phyloP scores from a whole-genome alignment of 106 monocot genomes.

The Amphibolis antarctica region DNA sequence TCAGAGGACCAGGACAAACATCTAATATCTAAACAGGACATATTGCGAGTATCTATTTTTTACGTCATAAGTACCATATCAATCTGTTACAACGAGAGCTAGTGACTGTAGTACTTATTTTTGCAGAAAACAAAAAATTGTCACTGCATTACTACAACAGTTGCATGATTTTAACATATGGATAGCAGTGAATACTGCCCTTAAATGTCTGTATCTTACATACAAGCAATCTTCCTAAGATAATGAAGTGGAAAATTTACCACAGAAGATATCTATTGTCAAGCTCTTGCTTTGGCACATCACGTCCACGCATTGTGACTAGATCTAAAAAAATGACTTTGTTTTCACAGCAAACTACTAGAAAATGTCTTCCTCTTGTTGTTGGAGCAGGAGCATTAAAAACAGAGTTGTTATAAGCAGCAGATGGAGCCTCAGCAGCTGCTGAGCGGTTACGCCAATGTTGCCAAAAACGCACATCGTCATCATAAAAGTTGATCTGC shows the following conservation, averaged over 20 bases:
- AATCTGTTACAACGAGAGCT: too few species aligned
- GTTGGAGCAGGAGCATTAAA: conserved; percentile 71
- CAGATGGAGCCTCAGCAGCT: conserved; percentile 73
- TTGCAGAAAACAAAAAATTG: too few species aligned
- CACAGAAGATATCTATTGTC: conserved; percentile 95
- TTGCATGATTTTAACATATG: not conserved
- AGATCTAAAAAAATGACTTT: conserved; percentile 96
- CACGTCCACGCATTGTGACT: conserved; percentile 95
- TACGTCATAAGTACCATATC: too few species aligned
- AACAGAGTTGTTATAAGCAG: conserved; percentile 58
- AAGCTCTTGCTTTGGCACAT: conserved; percentile 94
- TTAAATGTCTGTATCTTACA: not conserved
- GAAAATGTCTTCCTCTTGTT: conserved; percentile 94
- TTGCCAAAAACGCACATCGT: conserved; percentile 94
- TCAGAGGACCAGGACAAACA: too few species aligned
- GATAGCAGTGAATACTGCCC: not conserved
- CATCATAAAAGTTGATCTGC: conserved; percentile 93
- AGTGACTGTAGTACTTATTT: too few species aligned
- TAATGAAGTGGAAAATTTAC: conserved; percentile 13
- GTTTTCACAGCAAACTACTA: conserved; percentile 98
- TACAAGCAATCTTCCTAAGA: not conserved
- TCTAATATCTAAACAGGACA: too few species aligned
- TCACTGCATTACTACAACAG: too few species aligned
- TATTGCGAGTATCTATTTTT: too few species aligned
- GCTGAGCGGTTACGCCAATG: conserved; percentile 81